A percentile compares a stretch with the other conserved stretches of the same genome.
phyloP scores from a whole-genome alignment of 306 rosid genomes.

The Trifolium subterraneum region DNA sequence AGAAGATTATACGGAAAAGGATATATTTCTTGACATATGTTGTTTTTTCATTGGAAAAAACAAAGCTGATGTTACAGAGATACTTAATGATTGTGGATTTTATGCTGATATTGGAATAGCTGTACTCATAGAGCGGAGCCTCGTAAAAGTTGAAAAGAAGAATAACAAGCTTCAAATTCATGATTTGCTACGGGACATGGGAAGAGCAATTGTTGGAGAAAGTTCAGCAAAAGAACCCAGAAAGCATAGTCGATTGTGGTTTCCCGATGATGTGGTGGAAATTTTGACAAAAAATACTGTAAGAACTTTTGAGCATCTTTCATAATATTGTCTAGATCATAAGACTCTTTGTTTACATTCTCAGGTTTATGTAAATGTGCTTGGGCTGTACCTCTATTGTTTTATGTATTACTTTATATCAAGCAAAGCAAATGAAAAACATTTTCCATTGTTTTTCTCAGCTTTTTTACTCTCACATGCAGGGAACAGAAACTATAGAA shows the following conservation, averaged over 20 bases:
- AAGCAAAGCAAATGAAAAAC: no score
- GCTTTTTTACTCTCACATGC: neutral
- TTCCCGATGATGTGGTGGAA: constrained; percentile 2
- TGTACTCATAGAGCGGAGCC: constrained; percentile 37
- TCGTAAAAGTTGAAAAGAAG: constrained; percentile 29
- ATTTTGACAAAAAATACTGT: constrained; percentile 31
- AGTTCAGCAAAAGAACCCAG: constrained; percentile 20
- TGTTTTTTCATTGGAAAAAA: neutral
- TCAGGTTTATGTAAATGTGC: no score
- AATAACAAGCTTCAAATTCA: constrained; percentile 38
- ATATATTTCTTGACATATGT: neutral
- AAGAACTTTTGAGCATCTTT: neutral
- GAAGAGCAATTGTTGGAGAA: constrained; percentile 42
- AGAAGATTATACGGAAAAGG: neutral
- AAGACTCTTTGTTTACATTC: neutral
- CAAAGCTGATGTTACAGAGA: neutral
- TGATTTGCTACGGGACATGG: constrained; percentile 49
- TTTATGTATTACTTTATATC: neutral
- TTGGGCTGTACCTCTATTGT: no score
- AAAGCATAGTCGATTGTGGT: constrained; percentile 39
- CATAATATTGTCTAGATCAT: neutral
- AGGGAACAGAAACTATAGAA: constrained; percentile 31
- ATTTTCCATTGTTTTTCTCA: no score
- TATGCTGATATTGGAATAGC: neutral
- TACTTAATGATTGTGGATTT: neutral